Evolutionary conservation across 306 rosid species (phyloP).

Genomic region (Prunus kanzakura): DNA sequence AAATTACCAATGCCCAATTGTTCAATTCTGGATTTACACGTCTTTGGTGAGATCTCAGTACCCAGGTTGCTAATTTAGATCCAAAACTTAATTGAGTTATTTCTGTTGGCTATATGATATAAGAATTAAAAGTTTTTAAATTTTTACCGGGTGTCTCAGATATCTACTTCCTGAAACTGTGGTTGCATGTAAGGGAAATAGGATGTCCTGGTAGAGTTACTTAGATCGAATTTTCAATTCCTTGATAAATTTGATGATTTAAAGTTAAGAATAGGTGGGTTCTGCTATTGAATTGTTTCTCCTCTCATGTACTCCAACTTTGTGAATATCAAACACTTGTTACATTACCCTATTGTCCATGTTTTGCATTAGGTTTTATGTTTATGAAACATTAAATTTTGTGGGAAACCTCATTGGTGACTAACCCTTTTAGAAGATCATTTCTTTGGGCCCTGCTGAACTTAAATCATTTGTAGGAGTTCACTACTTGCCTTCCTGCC

Average conservation of each 20-base stretch:
- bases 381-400: not conserved
- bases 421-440: not conserved
- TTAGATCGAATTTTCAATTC: not conserved
- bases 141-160: not conserved
- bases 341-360: not conserved
- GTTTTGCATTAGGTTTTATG: not conserved
- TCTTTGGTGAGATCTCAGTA: not conserved
- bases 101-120: not conserved
- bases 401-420: not conserved
- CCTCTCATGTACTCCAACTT: not conserved
- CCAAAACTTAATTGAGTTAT: not conserved
- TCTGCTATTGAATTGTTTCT: not conserved
- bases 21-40: not conserved
- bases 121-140: not conserved
- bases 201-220: not conserved
- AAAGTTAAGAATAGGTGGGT: not conserved
- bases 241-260: not conserved
- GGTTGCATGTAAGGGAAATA: not conserved
- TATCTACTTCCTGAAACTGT: not conserved
- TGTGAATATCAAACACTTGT: not conserved
- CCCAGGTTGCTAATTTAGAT: not conserved
- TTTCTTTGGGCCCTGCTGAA: not conserved
- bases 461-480: not conserved
- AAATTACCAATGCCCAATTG: not conserved
- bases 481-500: not conserved